phyloP scores from a whole-genome alignment of 1,284 basidiomycete species.

The Taiwanofungus camphoratus region DNA sequence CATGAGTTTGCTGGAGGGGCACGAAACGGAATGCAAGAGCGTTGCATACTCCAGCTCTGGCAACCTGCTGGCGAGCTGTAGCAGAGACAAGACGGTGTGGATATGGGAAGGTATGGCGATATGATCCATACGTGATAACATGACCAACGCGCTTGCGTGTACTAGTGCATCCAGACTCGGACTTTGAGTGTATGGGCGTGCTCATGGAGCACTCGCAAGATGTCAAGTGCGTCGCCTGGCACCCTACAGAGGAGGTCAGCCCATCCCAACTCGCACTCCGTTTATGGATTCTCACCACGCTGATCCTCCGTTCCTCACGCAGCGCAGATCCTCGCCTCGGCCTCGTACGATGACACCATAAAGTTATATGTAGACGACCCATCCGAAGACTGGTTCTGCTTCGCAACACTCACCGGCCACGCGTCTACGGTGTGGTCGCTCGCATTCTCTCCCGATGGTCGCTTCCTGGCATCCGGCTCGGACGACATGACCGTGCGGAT shows the following conservation, averaged over 20 bases:
- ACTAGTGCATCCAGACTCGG: constrained; percentile 82
- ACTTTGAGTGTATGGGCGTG: constrained; percentile 94
- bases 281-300: constrained; percentile 9
- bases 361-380: constrained; percentile 94
- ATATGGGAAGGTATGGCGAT: constrained; percentile 85
- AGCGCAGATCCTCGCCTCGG: constrained; percentile 86
- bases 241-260: constrained; percentile 87
- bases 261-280: constrained; percentile 7
- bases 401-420: constrained; percentile 77
- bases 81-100: constrained; percentile 97
- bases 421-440: constrained; percentile 90
- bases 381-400: constrained; percentile 91
- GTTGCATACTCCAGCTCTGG: constrained; percentile 84
- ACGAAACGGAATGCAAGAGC: constrained; percentile 97
- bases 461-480: constrained; percentile 78
- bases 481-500: constrained; percentile 76
- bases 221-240: constrained; percentile 94
- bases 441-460: constrained; percentile 74
- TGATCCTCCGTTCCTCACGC: constrained; percentile 15
- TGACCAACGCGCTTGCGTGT: neutral
- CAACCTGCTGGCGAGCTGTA: constrained; percentile 85
- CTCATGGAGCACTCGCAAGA: constrained; percentile 98
- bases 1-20: constrained; percentile 85
- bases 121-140: neutral
- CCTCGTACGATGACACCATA: constrained; percentile 96